Evolutionary conservation across 2,329 filamentous ascomycete species (phyloP).

Genomic region (Xylaria sp.): DNA sequence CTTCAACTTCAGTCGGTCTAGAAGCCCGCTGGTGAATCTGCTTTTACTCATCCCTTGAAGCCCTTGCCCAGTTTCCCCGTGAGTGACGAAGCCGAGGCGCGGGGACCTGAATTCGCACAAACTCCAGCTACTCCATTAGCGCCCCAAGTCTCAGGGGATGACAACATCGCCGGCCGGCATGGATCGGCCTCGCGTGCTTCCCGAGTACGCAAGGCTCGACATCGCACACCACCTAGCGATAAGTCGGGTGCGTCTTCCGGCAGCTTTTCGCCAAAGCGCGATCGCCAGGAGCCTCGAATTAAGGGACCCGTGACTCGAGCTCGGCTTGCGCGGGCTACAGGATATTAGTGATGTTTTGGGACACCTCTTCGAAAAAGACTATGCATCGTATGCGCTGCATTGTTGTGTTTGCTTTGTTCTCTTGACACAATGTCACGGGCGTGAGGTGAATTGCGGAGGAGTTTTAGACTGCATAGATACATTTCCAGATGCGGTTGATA

Average conservation of each 20-base stretch:
- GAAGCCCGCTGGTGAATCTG: slow-evolving; percentile 36
- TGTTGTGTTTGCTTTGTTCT: neutral
- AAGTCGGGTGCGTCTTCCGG: slow-evolving; percentile 5
- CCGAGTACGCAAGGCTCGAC: neutral
- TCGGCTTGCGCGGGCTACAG: slow-evolving; percentile 20
- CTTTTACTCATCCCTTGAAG: slow-evolving; percentile 10
- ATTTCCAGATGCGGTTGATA: slow-evolving; percentile 37
- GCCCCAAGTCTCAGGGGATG: slow-evolving; percentile 3
- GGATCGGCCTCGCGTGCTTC: neutral
- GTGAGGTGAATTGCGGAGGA: slow-evolving; percentile 1
- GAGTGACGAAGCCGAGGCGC: neutral
- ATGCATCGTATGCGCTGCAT: neutral
- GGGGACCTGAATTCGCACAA: neutral
- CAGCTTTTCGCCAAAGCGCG: slow-evolving; percentile 34
- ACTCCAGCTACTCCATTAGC: slow-evolving; percentile 6
- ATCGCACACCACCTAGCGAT: slow-evolving; percentile 6
- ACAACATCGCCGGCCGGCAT: neutral
- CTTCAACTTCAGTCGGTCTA: slow-evolving; percentile 58
- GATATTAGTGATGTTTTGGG: slow-evolving; percentile 8
- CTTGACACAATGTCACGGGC: slow-evolving; percentile 2
- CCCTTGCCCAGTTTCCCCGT: slow-evolving; percentile 1
- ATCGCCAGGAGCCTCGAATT: slow-evolving; percentile 20
- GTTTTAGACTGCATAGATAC: slow-evolving; percentile 29
- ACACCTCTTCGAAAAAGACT: neutral
- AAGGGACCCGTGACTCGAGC: slow-evolving; percentile 33